Evolutionary conservation across 2,329 filamentous ascomycete genomes (phyloP).

Genomic region (Claviceps purpurea): DNA sequence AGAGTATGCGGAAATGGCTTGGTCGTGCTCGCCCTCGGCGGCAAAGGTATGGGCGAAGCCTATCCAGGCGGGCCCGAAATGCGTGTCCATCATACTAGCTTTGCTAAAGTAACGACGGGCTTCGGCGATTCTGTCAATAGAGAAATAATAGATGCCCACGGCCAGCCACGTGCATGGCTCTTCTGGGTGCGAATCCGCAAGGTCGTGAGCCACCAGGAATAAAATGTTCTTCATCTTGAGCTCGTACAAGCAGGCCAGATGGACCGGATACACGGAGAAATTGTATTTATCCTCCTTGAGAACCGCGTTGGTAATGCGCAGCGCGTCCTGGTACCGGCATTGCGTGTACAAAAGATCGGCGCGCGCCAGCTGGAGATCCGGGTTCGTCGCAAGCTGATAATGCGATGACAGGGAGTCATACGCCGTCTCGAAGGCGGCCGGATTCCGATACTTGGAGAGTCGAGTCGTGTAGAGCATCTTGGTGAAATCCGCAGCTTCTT

Average conservation of each 20-base stretch:
- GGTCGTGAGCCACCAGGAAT: conserved; percentile 82
- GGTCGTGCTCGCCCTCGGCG: conserved; percentile 92
- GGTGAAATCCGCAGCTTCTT: conserved; percentile 86
- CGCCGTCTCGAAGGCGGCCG: conserved; percentile 66
- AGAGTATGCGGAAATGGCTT: conserved; percentile 94
- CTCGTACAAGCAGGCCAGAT: conserved; percentile 83
- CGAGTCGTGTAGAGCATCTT: conserved; percentile 94
- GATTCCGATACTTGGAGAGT: conserved; percentile 88
- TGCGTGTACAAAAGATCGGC: conserved; percentile 90
- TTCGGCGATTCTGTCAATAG: conserved; percentile 80
- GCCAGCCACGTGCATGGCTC: conserved; percentile 90
- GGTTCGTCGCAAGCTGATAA: conserved; percentile 75
- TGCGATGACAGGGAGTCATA: conserved; percentile 87
- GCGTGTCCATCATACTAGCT: conserved; percentile 91
- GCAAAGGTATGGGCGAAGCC: conserved; percentile 98
- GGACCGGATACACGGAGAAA: conserved; percentile 76
- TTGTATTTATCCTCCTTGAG: conserved; percentile 78
- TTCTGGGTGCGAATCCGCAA: conserved; percentile 81
- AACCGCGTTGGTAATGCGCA: conserved; percentile 72
- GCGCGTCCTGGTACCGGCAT: conserved; percentile 79
- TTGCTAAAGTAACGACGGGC: conserved; percentile 94
- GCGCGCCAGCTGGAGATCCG: conserved; percentile 78
- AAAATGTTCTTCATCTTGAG: conserved; percentile 75
- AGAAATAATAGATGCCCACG: conserved; percentile 88
- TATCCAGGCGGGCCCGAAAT: conserved; percentile 96